Evolutionary conservation across 345 rosid genomes (phyloP).

Genomic region (Pistacia atlantica): DNA sequence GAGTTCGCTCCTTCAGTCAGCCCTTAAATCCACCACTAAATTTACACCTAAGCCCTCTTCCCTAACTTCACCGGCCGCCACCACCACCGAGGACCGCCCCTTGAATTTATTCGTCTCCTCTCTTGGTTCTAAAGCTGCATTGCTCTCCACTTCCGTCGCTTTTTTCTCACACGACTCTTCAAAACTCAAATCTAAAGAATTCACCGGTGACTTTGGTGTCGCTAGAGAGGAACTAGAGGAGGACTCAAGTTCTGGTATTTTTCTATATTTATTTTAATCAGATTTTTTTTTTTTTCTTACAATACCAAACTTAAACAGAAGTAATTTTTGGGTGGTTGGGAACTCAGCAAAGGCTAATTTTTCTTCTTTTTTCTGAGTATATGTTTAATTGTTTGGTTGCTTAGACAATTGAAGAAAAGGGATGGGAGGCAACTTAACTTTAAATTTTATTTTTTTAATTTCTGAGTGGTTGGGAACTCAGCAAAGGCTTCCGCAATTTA

Average conservation of each 20-base stretch:
- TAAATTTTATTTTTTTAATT: neutral
- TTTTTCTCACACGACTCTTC: slow-evolving; percentile 3
- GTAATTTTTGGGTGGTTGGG: neutral
- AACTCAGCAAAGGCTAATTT: neutral
- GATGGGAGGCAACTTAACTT: neutral
- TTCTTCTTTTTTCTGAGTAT: neutral
- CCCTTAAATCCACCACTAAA: neutral
- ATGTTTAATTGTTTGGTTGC: neutral
- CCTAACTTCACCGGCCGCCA: neutral
- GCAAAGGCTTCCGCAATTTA: neutral
- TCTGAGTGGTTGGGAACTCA: neutral
- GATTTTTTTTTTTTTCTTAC: neutral
- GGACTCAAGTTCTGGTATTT: slow-evolving; percentile 27
- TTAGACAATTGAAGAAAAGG: neutral
- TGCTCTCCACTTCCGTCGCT: neutral
- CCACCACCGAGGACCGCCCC: neutral
- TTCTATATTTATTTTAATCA: neutral
- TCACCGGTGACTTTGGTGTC: neutral
- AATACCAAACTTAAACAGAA: neutral
- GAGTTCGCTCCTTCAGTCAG: slow-evolving; percentile 28
- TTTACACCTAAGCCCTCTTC: neutral
- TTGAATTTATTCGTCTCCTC: slow-evolving; percentile 19
- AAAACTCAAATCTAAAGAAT: slow-evolving; percentile 1
- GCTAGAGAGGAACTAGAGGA: slow-evolving; percentile 12
- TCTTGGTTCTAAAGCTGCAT: slow-evolving; percentile 9